Base-by-base conservation (phyloP, 257 asterid species). In the Scutellaria minor region DNA sequence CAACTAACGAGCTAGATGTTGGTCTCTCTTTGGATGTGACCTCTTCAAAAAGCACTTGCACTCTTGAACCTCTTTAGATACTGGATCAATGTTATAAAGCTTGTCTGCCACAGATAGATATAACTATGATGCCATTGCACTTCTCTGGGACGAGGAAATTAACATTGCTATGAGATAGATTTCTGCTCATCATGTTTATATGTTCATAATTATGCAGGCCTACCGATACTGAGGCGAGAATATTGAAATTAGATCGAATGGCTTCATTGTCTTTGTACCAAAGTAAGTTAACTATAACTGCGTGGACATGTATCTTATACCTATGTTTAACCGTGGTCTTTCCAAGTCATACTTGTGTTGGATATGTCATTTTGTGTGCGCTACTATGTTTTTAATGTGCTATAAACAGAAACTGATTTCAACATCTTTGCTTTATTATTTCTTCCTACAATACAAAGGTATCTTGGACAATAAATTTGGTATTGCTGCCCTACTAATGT, bases 1-100 rank as follows among this genome's bases (percentile, higher is more conserved):
- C 99, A 63, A 92, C 99, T 68, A 95, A 88, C 70, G 99, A 95
- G 83, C 92, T 92, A 97, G 87, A 97, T 64, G 85, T 92, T 78
- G 98, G 98, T 82, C 70, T 95, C 68, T 79, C 80, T 74, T 85
- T 95, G 83, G 99, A 92, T 72, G 88, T 92, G 69, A 60, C 97
- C 65, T 95, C 99, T 64, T 95, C 99, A 67, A 95, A 92, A 86
- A 18, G 92, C 98, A 60, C 71, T 95, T 82, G 98, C 99, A 27
- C 39, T 74, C 75, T 61, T 75, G 52, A 77, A 55, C 66, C 41
- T 75, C 65, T 13, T 41, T 56, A 15, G 15, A 24, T 56, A 64
- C 57, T 54, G 59, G 66, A 35, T 20, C 37, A 67, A 10, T 46
- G 74, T 50, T 61, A 40, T 31, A 44, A 40, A 52, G 58, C 24